phyloP scores from a whole-genome alignment of 345 rosid species.

The thale cress (Arabidopsis thaliana) region TAIR10.1 NC_003075.7:383501-384000 shows the following conservation, averaged over 20 bases:
- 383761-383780: slow-evolving; percentile 16
- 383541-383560: neutral
- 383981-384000: slow-evolving; percentile 58
- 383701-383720: slow-evolving; percentile 38
- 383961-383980: slow-evolving; percentile 59
- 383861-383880: slow-evolving; percentile 99
- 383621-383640: slow-evolving; percentile 91
- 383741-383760: neutral
- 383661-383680: slow-evolving; percentile 96
- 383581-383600: slow-evolving; percentile 77
- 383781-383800: slow-evolving; percentile 76
- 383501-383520: neutral
- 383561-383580: neutral
- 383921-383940: slow-evolving; percentile 91
- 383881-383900: slow-evolving; percentile 86
- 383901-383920: slow-evolving; percentile 92
- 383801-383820: slow-evolving; percentile 96
- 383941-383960: slow-evolving; percentile 85
- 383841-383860: slow-evolving; percentile 99
- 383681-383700: slow-evolving; percentile 99
- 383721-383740: neutral
- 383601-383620: slow-evolving; percentile 91
- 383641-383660: slow-evolving; percentile 83
- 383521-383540: neutral
- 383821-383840: slow-evolving; percentile 91